These are phyloP conservation scores for Candida maris DNA, from an alignment of 805 yeast species.

Conservation along the genomic window DNA sequence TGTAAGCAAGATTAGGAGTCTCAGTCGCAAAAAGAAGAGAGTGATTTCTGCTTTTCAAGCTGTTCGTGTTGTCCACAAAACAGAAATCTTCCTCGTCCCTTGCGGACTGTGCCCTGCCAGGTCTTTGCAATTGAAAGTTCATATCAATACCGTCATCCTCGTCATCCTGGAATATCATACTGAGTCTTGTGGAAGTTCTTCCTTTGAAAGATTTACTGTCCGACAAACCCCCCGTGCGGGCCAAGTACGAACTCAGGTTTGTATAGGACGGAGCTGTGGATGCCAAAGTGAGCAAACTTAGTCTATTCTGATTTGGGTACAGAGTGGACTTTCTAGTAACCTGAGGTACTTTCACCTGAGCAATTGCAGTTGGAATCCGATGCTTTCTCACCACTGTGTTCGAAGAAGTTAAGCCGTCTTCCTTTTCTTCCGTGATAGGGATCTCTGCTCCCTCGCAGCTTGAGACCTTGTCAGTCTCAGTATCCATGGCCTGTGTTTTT, in stretches of 20 bases:
- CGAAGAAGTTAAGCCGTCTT: constrained; percentile 8
- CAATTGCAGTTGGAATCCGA: constrained; percentile 46
- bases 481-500: constrained; percentile 38
- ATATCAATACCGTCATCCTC: constrained; percentile 24
- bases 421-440: constrained; percentile 12
- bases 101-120: constrained; percentile 2
- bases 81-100: constrained; percentile 24
- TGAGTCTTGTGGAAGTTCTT: constrained; percentile 23
- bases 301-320: constrained; percentile 62
- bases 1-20: constrained; percentile 21
- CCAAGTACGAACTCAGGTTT: constrained; percentile 1
- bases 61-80: constrained; percentile 32
- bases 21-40: constrained; percentile 25
- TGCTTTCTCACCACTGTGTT: constrained; percentile 20
- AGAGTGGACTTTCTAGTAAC: constrained; percentile 66
- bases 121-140: constrained; percentile 11
- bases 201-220: constrained; percentile 6
- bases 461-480: constrained; percentile 1
- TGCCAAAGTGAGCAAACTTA: constrained; percentile 67
- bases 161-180: constrained; percentile 28
- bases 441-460: constrained; percentile 3
- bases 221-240: not conserved
- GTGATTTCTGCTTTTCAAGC: constrained; percentile 24
- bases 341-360: constrained; percentile 65
- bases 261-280: constrained; percentile 39